These are phyloP conservation scores for Leccinum imitatum DNA, from an alignment of 768 basidiomycete species.

Conservation along the genomic window DNA sequence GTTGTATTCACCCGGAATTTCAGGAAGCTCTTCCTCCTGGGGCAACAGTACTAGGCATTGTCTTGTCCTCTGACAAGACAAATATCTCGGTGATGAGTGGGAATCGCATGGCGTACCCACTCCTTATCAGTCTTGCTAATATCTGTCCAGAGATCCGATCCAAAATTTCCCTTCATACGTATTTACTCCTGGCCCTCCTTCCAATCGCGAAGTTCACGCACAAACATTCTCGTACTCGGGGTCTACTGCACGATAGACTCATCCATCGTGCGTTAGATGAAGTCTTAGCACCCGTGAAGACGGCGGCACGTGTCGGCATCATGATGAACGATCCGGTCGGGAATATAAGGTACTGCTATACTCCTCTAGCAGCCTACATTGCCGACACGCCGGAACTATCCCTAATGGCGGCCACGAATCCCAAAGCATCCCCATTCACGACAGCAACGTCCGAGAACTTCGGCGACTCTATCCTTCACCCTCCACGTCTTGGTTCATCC, in stretches of 20 bases:
- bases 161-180: conserved; percentile 4
- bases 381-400: conserved; percentile 34
- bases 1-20: background rate
- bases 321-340: conserved; percentile 31
- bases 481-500: background rate
- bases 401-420: conserved; percentile 28
- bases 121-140: background rate
- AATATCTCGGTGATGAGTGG: background rate
- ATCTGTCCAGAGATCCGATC: background rate
- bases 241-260: conserved; percentile 27
- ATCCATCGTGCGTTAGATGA: conserved; percentile 27
- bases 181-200: conserved; percentile 17
- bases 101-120: background rate
- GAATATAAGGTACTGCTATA: conserved; percentile 22
- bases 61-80: background rate
- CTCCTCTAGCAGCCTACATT: conserved; percentile 31
- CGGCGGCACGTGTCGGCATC: conserved; percentile 26
- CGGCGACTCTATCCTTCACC: conserved; percentile 9
- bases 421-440: conserved; percentile 33
- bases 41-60: background rate
- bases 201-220: conserved; percentile 21
- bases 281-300: conserved; percentile 31
- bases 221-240: background rate
- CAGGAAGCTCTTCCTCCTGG: background rate
- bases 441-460: conserved; percentile 32